Percentiles rank a stretch among this genome's conserved stretches.
Evolutionary conservation across 306 rosid species (phyloP).

Genomic region (Cicer yamashitae): DNA sequence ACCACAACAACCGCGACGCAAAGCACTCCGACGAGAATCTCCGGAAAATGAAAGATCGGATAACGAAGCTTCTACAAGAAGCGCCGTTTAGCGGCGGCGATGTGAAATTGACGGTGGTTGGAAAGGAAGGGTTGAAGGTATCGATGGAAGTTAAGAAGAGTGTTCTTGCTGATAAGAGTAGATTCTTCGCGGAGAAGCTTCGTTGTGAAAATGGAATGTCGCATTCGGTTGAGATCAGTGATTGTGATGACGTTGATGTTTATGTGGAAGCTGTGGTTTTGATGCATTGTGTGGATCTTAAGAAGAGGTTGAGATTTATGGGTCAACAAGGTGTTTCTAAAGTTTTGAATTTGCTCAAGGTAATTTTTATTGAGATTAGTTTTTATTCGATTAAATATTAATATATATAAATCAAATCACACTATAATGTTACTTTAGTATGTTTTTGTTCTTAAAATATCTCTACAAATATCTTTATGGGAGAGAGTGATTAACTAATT

Average conservation of each 20-base stretch:
- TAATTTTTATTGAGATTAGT: background rate
- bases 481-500: background rate
- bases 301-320: conserved; percentile 61
- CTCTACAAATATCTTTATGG: too few species aligned
- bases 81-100: conserved; percentile 66
- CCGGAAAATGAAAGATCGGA: conserved; percentile 58
- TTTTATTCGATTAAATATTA: too few species aligned
- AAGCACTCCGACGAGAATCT: conserved; percentile 56
- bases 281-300: conserved; percentile 81
- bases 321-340: conserved; percentile 69
- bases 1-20: conserved; percentile 53
- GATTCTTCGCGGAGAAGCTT: conserved; percentile 82
- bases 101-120: conserved; percentile 72
- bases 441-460: too few species aligned
- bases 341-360: conserved; percentile 88
- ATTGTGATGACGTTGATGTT: conserved; percentile 83
- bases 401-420: too few species aligned
- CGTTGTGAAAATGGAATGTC: conserved; percentile 52
- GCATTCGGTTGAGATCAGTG: conserved; percentile 85
- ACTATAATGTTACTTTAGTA: too few species aligned
- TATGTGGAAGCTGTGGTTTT: conserved; percentile 82
- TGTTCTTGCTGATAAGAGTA: conserved; percentile 68
- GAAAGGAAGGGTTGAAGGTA: conserved; percentile 68
- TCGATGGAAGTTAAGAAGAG: conserved; percentile 80
- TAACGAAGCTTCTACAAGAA: conserved; percentile 58